Evolutionary conservation across 345 rosid species (phyloP).

Genomic region (Isatis tinctoria): DNA sequence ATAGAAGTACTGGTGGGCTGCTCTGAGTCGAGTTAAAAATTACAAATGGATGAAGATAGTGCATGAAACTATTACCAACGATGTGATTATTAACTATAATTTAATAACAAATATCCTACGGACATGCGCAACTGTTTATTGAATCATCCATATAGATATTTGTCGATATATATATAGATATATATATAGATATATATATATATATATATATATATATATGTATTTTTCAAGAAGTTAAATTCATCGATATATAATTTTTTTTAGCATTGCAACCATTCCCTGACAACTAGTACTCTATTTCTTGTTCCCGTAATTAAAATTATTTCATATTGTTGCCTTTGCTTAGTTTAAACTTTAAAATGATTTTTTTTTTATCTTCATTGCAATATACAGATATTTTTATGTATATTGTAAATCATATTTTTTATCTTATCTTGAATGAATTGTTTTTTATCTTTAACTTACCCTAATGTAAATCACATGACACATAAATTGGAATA

Average conservation of each 20-base stretch:
- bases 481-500: not conserved
- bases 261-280: not conserved
- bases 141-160: not conserved
- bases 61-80: not conserved
- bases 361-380: not conserved
- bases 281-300: not conserved
- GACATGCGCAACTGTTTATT: not conserved
- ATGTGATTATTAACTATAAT: not conserved
- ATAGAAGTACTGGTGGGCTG: constrained; percentile 3
- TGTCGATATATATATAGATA: too few species aligned
- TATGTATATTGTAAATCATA: too few species aligned
- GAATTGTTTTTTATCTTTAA: not conserved
- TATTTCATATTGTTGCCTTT: not conserved
- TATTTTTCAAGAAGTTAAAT: not conserved
- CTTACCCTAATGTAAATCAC: not conserved
- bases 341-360: not conserved
- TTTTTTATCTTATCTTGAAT: too few species aligned
- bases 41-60: constrained; percentile 11
- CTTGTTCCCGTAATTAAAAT: not conserved
- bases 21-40: constrained; percentile 10
- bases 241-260: not conserved
- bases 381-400: too few species aligned
- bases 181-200: too few species aligned
- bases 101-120: not conserved
- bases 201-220: too few species aligned